phyloP scores from a whole-genome alignment of 495 filamentous ascomycete genomes.

The Podospora pseudopauciseta region DNA sequence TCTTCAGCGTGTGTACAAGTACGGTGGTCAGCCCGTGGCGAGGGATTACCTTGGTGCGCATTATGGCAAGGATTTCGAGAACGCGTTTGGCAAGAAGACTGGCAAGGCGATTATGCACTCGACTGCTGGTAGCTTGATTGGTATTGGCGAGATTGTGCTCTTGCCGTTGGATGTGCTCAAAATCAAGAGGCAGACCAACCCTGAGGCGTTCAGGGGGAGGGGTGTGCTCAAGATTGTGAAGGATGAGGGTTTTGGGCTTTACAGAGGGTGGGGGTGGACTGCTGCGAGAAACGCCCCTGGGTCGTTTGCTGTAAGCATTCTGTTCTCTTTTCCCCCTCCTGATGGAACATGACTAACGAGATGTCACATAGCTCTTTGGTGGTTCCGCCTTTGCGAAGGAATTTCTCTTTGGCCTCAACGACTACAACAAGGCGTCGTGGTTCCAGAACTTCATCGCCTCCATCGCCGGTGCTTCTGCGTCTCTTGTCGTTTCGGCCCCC shows the following conservation, averaged over 20 bases:
- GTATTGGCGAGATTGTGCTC: conserved; percentile 94
- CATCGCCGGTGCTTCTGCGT: conserved; percentile 87
- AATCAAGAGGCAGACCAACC: conserved; percentile 99
- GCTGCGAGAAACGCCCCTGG: conserved; percentile 95
- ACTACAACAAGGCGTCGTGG: conserved; percentile 97
- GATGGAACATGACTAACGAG: not conserved
- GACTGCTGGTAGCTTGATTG: conserved; percentile 90
- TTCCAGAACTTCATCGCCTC: conserved; percentile 96
- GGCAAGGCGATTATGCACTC: conserved; percentile 99
- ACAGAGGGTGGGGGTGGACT: conserved; percentile 96
- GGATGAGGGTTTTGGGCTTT: conserved; percentile 94
- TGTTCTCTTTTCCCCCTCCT: conserved; percentile 6
- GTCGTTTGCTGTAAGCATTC: conserved; percentile 79
- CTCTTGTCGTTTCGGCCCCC: conserved; percentile 87
- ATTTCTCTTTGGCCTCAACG: conserved; percentile 77
- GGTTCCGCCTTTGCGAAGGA: conserved; percentile 98
- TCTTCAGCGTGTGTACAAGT: conserved; percentile 97
- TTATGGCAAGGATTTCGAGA: conserved; percentile 78
- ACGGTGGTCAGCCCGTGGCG: conserved; percentile 93
- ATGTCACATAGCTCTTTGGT: conserved; percentile 73
- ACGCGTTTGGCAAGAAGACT: conserved; percentile 87
- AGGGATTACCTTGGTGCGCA: conserved; percentile 84
- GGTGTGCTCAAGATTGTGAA: conserved; percentile 83
- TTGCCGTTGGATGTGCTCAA: conserved; percentile 96
- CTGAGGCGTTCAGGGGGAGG: conserved; percentile 92